Base-by-base conservation (phyloP, 768 basidiomycete species). In the Agaricus bisporus region DNA sequence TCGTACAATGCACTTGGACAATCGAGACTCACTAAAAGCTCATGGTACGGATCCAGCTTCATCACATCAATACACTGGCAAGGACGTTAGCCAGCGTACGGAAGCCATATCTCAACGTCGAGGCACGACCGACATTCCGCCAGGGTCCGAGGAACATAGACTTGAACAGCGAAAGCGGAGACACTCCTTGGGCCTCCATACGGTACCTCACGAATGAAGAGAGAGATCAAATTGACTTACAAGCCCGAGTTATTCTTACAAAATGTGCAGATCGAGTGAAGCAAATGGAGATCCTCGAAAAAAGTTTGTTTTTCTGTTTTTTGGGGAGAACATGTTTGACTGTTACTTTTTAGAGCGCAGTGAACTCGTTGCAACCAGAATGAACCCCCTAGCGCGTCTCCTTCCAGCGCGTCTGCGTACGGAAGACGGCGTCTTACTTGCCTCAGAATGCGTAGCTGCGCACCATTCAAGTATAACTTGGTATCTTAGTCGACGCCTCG, bases 381-480 rank as follows among this genome's bases (percentile, higher is more conserved):
- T 76, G 25, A 86, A 84, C 62, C 81, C 85, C 5, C 68, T 91
- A 35, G 69, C 83, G 20, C 79, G 86, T 35, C 71, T 91, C 56
- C 76, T 95, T 35, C 89, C 90, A 32, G 72, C 82, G 28, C 80
- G 88, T 48, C 73, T 95, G 43, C 67, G 79, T 36, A 29, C 47
- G 7, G 80, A 81, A 61, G 79, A 83, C 64, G 71, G 70, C 52
- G 71, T 78, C 26, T 69, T 75, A 18, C 58, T 78, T 14, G 73
- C 82, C 22, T 78, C 83, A 22, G 84, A 89, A 51, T 84, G 88
- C 62, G 76, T 89, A 59, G 86, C 91, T n/a, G 91, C 92, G 4
- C 97, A 99, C 66, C 91, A 91, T 62, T 79, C 91, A n/a, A 82
- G 88, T 61, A 81, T 99, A 59, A 90, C 91, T 11, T 94, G 93